Conservation (phyloP, 2,329 filamentous ascomycete genomes). For the Penicillium olsonii region DNA sequence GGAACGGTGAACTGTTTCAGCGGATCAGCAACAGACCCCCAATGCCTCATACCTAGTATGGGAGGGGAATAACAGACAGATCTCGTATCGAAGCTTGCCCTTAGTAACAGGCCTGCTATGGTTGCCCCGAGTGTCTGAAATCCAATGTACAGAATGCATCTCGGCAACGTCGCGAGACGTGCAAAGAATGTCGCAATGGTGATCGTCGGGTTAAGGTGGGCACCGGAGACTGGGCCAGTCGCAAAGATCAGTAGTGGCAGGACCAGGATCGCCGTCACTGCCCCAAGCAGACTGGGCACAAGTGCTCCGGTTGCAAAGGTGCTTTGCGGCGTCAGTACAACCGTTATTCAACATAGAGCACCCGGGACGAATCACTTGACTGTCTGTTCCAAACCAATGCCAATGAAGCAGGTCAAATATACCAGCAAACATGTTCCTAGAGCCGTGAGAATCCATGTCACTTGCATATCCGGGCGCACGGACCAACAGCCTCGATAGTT, state of each 20-base stretch:
- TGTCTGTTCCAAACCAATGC: background rate
- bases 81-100: background rate
- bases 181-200: conserved; percentile 52
- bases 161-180: conserved; percentile 47
- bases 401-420: background rate
- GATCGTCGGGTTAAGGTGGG: conserved; percentile 54
- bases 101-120: background rate
- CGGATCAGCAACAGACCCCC: too few relatives aligned
- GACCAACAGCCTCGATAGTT: background rate
- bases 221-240: conserved; percentile 49
- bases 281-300: background rate
- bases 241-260: conserved; percentile 44
- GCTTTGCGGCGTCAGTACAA: background rate
- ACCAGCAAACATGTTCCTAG: background rate
- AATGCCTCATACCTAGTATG: too few relatives aligned
- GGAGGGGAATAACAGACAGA: background rate
- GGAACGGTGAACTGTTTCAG: background rate
- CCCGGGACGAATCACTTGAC: background rate
- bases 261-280: background rate
- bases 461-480: background rate
- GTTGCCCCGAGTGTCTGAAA: background rate
- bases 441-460: background rate
- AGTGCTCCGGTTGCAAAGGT: background rate
- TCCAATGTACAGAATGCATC: conserved; percentile 16
- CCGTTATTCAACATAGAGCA: background rate